Evolutionary conservation across 1,139 yeast species (phyloP).

Genomic region (Debaryomycetaceae sp.): DNA sequence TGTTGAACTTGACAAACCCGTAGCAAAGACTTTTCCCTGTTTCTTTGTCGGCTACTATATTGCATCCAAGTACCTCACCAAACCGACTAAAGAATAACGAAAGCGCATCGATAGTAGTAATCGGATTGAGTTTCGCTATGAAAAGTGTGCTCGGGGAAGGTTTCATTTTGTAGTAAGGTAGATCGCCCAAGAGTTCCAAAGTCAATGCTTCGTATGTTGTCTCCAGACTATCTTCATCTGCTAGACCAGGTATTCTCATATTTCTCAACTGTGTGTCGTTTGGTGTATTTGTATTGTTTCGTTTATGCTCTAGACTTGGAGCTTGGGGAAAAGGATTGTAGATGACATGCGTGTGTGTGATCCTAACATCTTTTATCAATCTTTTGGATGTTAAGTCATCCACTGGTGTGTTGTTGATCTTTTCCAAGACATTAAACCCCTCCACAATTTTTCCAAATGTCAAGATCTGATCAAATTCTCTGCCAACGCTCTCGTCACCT

Average conservation of each 20-base stretch:
- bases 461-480: constrained; percentile 11
- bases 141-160: constrained; percentile 64
- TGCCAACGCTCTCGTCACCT: constrained; percentile 3
- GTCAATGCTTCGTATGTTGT: constrained; percentile 42
- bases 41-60: constrained; percentile 37
- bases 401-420: constrained; percentile 34
- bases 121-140: constrained; percentile 60
- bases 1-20: constrained; percentile 59
- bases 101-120: constrained; percentile 54
- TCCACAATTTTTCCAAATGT: constrained; percentile 54
- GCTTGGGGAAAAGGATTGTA: constrained; percentile 53
- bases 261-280: constrained; percentile 10
- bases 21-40: constrained; percentile 53
- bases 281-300: constrained; percentile 2
- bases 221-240: constrained; percentile 5
- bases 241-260: constrained; percentile 7
- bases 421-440: constrained; percentile 45
- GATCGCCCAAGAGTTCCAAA: constrained; percentile 61
- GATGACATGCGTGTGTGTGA: constrained; percentile 47
- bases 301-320: not conserved
- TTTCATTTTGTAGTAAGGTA: constrained; percentile 54
- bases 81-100: constrained; percentile 55
- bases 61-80: constrained; percentile 51
- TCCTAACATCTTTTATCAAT: constrained; percentile 49
- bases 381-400: constrained; percentile 28